Evolutionary conservation across 1,284 basidiomycete genomes (phyloP), one percentile per base, ranked within the genome.

Genomic region (Schizophyllum amplum): DNA sequence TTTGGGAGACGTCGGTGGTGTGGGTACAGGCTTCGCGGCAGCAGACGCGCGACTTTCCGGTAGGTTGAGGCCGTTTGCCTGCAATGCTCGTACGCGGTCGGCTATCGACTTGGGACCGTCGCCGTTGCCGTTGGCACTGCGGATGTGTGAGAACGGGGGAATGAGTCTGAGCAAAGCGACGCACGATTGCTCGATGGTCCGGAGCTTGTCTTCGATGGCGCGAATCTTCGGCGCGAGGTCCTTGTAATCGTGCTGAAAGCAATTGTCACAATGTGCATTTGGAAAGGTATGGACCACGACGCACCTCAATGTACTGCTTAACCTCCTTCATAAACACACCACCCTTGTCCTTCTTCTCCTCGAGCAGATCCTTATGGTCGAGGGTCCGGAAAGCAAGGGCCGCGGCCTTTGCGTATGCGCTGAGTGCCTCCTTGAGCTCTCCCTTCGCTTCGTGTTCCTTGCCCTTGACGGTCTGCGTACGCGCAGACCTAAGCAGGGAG

Each of bases 41-140:
- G 77, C 79, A 21, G 82, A 80, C 27, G 76, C 65, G 17, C 78
- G 77, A 64, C 57, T 47, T 21, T 86, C 86, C 5, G 76, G 71
- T 21, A 76, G 73, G 52, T 75, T 71, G 23, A 90, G 65, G 4
- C 87, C 87, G 54, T 79, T 81, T 61, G 79, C 79, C 66, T 84
- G 78, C n/a, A 90, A 69, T n/a, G 84, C 80, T 60, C 76, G 79
- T 66, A 89, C 75, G 54, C 87, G 82, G 71, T 89, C 88, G 48
- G 84, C 84, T 59, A 90, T 87, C 53, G 78, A 81, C 5, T 72
- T 77, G n/a, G 77, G 63, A 60, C 73, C 76, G 57, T 62, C 74
- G 48, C 72, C 71, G 4, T 71, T 62, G 21, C 68, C 73, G 56
- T 71, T 68, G 23, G 61, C 11, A 11, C 48, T 21, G 21, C 20